phyloP scores from a whole-genome alignment of 768 basidiomycete species.

The Phanerochaete sordida region DNA sequence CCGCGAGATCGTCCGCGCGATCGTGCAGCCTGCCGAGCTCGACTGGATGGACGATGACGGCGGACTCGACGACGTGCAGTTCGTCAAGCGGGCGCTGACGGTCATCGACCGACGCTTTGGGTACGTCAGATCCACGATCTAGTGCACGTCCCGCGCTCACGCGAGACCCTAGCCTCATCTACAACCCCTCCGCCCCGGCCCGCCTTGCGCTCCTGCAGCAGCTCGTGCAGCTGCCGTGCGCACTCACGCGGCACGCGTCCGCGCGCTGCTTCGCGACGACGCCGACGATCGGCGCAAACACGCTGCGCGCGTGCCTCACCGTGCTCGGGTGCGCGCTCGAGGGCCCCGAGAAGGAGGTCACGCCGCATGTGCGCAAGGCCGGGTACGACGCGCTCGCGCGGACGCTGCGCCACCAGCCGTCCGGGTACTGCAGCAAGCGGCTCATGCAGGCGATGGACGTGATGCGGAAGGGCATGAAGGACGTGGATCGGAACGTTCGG shows the following conservation, averaged over 20 bases:
- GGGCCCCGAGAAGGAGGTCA: constrained; percentile 45
- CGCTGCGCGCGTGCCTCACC: constrained; percentile 32
- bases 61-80: constrained; percentile 35
- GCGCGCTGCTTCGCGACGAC: constrained; percentile 13
- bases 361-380: constrained; percentile 37
- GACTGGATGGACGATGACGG: constrained; percentile 58
- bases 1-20: constrained; percentile 22
- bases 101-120: constrained; percentile 40
- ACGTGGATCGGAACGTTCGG: constrained; percentile 56
- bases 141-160: too few species aligned
- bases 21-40: constrained; percentile 43
- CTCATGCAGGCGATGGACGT: constrained; percentile 34
- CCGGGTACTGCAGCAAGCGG: constrained; percentile 10
- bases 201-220: constrained; percentile 31
- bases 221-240: constrained; percentile 17
- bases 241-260: constrained; percentile 15
- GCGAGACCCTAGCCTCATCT: constrained; percentile 32
- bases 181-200: constrained; percentile 24
- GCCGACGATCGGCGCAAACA: constrained; percentile 1
- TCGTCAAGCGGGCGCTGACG: constrained; percentile 41
- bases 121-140: constrained; percentile 8
- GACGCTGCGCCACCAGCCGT: constrained; percentile 19
- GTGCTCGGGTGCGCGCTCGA: constrained; percentile 41
- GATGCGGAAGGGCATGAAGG: constrained; percentile 45
- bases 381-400: constrained; percentile 17